Conservation (phyloP, 805 yeast species). For the Candida parachauliodes region DNA sequence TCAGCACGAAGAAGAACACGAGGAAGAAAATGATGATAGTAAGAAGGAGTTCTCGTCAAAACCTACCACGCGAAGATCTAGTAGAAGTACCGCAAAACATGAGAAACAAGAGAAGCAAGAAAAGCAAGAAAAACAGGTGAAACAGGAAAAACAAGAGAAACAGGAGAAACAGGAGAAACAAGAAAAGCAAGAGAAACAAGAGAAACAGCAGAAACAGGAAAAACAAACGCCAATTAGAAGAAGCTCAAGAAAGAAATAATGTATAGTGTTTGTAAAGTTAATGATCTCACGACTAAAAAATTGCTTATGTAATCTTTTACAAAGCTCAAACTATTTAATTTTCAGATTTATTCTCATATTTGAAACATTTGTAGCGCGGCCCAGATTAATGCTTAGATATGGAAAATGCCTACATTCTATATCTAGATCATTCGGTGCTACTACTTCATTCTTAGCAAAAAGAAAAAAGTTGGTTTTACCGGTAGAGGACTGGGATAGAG, state of each 20-base stretch:
- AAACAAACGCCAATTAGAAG: slow-evolving; percentile 14
- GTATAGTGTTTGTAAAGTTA: background rate
- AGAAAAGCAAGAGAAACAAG: slow-evolving; percentile 10
- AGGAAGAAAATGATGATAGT: slow-evolving; percentile 6
- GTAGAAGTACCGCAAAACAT: slow-evolving; percentile 9
- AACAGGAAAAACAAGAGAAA: no score
- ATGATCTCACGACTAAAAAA: background rate
- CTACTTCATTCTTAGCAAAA: background rate
- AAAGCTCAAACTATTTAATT: background rate
- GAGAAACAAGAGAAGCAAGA: slow-evolving; percentile 12
- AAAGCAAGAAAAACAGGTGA: slow-evolving; percentile 8
- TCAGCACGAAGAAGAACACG: slow-evolving; percentile 3
- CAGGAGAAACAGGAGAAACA: no score
- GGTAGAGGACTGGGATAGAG: slow-evolving; percentile 35
- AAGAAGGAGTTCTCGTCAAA: slow-evolving; percentile 9
- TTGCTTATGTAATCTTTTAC: background rate
- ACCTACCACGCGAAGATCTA: slow-evolving; percentile 9
- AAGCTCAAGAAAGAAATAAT: slow-evolving; percentile 16
- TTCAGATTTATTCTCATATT: no score
- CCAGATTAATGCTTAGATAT: slow-evolving; percentile 1
- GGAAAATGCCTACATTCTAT: background rate
- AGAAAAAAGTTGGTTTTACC: background rate
- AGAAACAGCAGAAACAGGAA: slow-evolving; percentile 12
- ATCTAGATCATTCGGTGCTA: background rate
- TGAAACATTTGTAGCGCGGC: background rate